Conservation (phyloP, 805 yeast genomes). For the Blastobotrys americana region DNA sequence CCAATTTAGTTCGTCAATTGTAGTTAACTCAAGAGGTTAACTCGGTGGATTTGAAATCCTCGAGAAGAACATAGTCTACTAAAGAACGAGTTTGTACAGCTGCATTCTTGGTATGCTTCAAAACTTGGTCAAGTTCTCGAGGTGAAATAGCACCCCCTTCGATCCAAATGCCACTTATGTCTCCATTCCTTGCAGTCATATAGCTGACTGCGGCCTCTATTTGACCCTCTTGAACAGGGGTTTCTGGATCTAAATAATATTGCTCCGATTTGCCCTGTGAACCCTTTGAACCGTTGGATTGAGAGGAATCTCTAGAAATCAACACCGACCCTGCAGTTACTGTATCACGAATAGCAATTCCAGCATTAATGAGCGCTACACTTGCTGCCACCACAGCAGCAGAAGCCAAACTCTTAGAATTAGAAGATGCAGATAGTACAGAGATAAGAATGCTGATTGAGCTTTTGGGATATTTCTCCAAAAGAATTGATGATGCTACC, state of each 20-base stretch:
- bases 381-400: slow-evolving; percentile 59
- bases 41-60: slow-evolving; percentile 15
- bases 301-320: neutral
- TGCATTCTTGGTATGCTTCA: slow-evolving; percentile 38
- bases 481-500: slow-evolving; percentile 45
- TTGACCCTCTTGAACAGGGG: slow-evolving; percentile 6
- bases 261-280: neutral
- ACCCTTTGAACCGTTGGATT: neutral
- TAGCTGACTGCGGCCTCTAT: slow-evolving; percentile 39
- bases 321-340: slow-evolving; percentile 42
- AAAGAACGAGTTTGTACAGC: slow-evolving; percentile 38
- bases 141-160: slow-evolving; percentile 29
- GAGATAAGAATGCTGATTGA: slow-evolving; percentile 73
- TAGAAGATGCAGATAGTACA: slow-evolving; percentile 45
- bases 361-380: slow-evolving; percentile 76
- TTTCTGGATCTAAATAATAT: slow-evolving; percentile 10
- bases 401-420: slow-evolving; percentile 31
- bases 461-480: slow-evolving; percentile 81
- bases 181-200: slow-evolving; percentile 42
- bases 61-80: slow-evolving; percentile 40
- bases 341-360: slow-evolving; percentile 70
- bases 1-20: too few species aligned
- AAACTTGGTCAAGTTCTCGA: slow-evolving; percentile 23
- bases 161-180: slow-evolving; percentile 49
- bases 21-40: too few species aligned